A percentile compares a stretch with the other conserved stretches of the same genome.
phyloP scores from a whole-genome alignment of 108 stramenopile species.

The Seminavis robusta region DNA sequence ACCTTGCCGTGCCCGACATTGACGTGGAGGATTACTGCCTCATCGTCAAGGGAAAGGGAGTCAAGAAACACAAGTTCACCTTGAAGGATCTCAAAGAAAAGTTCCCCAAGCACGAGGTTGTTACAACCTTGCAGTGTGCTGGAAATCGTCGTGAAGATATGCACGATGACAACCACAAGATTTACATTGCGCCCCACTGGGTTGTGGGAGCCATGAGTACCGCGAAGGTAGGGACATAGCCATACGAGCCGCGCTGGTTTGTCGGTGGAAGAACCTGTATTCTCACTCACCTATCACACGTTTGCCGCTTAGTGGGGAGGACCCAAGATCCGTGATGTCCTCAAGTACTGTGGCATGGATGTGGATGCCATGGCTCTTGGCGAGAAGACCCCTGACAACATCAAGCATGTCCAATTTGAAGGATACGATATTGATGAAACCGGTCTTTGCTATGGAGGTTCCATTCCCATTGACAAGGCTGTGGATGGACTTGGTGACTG shows the following conservation, averaged over 20 bases:
- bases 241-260: too few relatives aligned
- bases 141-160: slow-evolving; percentile 63
- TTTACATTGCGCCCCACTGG: slow-evolving; percentile 54
- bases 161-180: slow-evolving; percentile 32
- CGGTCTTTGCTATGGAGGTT: slow-evolving; percentile 37
- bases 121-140: slow-evolving; percentile 77
- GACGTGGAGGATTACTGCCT: slow-evolving; percentile 53
- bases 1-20: slow-evolving; percentile 74
- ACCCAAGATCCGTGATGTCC: slow-evolving; percentile 56
- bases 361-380: slow-evolving; percentile 35
- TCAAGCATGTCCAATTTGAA: slow-evolving; percentile 63
- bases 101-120: slow-evolving; percentile 52
- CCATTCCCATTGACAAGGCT: slow-evolving; percentile 58
- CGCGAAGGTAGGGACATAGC: slow-evolving; percentile 42
- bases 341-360: slow-evolving; percentile 34
- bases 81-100: slow-evolving; percentile 67
- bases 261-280: too few relatives aligned
- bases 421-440: slow-evolving; percentile 45
- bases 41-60: too few relatives aligned
- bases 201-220: slow-evolving; percentile 52
- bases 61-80: slow-evolving; percentile 51
- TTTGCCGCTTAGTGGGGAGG: too few relatives aligned
- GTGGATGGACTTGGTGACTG: slow-evolving; percentile 60
- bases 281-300: too few relatives aligned
- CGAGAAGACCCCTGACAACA: slow-evolving; percentile 1